A percentile compares a stretch with the other conserved stretches of the same genome.
These are phyloP conservation scores for Marasmius sp. DNA, from an alignment of 1,284 basidiomycete species.

Conservation along the genomic window DNA sequence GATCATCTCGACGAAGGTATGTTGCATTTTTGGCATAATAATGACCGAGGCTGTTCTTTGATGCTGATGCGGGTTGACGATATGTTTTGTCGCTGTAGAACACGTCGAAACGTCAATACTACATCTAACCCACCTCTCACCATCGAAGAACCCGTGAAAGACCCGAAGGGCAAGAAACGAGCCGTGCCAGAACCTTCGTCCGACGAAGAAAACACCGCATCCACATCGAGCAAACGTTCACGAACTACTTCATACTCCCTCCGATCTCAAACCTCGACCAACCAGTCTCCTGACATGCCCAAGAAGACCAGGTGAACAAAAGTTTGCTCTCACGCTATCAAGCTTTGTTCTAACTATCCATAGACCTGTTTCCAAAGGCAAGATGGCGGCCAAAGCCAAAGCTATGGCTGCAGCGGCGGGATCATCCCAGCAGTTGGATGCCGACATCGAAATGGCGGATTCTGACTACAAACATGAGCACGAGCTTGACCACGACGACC, in stretches of 20 bases:
- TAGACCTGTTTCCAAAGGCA: constrained; percentile 59
- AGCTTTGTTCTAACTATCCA: constrained; percentile 4
- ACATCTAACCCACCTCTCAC: constrained; percentile 50
- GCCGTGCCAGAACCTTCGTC: constrained; percentile 66
- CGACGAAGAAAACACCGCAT: constrained; percentile 57
- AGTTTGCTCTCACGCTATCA: constrained; percentile 12
- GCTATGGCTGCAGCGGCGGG: constrained; percentile 50
- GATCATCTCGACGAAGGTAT: constrained; percentile 59
- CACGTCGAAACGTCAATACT: constrained; percentile 51
- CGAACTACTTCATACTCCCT: constrained; percentile 60
- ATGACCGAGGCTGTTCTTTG: constrained; percentile 14
- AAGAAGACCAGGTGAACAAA: constrained; percentile 63
- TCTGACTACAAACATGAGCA: constrained; percentile 57
- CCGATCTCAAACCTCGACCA: constrained; percentile 52
- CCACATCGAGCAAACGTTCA: constrained; percentile 57
- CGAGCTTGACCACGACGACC: constrained; percentile 51
- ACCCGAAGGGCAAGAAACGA: constrained; percentile 84
- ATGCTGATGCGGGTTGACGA: constrained; percentile 9
- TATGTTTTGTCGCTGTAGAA: constrained; percentile 35
- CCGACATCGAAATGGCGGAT: constrained; percentile 77
- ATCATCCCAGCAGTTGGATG: constrained; percentile 61
- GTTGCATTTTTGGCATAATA: constrained; percentile 23
- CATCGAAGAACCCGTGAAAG: constrained; percentile 72
- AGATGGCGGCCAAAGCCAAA: constrained; percentile 62
- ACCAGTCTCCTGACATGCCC: constrained; percentile 59